A percentile compares a stretch with the other conserved stretches of the same genome.
These are phyloP conservation scores for Musa acuminata DNA, from an alignment of 176 grass and related monocot species.

Conservation along the genomic window DNA sequence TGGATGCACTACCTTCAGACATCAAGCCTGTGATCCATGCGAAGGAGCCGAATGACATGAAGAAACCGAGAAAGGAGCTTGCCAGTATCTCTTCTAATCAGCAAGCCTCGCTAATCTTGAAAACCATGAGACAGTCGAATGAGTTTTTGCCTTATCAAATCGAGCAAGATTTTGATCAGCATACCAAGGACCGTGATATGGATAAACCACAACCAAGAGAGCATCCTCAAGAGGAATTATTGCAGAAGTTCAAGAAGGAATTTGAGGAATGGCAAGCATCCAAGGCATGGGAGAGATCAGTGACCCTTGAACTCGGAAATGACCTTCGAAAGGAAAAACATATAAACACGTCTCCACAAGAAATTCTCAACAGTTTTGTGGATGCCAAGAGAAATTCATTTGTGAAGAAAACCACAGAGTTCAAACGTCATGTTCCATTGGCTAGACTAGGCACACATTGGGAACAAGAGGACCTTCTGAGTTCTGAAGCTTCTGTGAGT, in stretches of 20 bases:
- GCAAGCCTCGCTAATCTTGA: slow-evolving; percentile 6
- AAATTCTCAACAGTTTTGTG: slow-evolving; percentile 10
- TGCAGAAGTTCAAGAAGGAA: slow-evolving; percentile 96
- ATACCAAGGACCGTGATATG: slow-evolving; percentile 5
- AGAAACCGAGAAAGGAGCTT: slow-evolving; percentile 30
- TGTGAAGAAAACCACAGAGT: neutral
- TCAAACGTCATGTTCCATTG: neutral
- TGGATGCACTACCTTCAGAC: slow-evolving; percentile 55
- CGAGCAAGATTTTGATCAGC: neutral
- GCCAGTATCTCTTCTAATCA: slow-evolving; percentile 21
- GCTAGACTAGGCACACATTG: neutral
- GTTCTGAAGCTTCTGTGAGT: neutral
- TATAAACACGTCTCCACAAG: slow-evolving; percentile 9
- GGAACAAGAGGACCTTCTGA: neutral
- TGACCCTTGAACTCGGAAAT: slow-evolving; percentile 40
- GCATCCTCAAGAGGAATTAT: slow-evolving; percentile 88
- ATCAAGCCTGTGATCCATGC: slow-evolving; percentile 19
- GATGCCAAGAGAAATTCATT: slow-evolving; percentile 13
- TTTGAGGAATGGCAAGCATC: slow-evolving; percentile 83
- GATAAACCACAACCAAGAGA: slow-evolving; percentile 48
- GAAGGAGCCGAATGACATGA: slow-evolving; percentile 18
- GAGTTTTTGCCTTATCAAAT: neutral
- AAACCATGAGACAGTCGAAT: neutral
- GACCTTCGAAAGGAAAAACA: slow-evolving; percentile 12
- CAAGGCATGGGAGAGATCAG: slow-evolving; percentile 39